Conservation (phyloP, 495 filamentous ascomycete genomes). For the Rostrohypoxylon terebratum region DNA sequence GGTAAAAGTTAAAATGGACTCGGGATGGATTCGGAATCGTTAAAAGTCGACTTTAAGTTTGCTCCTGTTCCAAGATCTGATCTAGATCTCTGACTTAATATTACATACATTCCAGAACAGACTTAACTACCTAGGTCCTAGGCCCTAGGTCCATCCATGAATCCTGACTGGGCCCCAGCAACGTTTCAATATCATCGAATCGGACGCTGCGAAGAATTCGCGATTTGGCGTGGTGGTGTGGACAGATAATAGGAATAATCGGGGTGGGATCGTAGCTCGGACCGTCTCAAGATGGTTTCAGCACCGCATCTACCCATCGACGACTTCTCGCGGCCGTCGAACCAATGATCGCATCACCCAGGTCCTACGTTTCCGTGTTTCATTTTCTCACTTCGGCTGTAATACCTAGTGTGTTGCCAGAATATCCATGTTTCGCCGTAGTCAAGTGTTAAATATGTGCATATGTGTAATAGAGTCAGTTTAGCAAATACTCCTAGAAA, state of each 20-base stretch:
- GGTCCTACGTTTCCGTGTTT: slow-evolving; percentile 30
- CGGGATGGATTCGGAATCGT: not conserved
- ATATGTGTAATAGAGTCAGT: not conserved
- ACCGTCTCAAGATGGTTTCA: slow-evolving; percentile 52
- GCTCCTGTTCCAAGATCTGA: not conserved
- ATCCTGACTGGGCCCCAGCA: not conserved
- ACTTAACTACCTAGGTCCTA: no score
- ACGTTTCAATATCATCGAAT: not conserved
- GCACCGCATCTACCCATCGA: slow-evolving; percentile 4
- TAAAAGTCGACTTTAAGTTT: not conserved
- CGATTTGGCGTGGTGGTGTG: slow-evolving; percentile 10
- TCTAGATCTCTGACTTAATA: not conserved
- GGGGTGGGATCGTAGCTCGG: slow-evolving; percentile 5
- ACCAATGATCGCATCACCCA: not conserved
- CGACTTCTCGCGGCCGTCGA: slow-evolving; percentile 7
- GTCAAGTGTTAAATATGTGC: not conserved
- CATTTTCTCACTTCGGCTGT: slow-evolving; percentile 13
- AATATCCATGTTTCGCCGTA: not conserved
- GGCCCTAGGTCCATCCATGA: not conserved
- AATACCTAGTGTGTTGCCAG: slow-evolving; percentile 8
- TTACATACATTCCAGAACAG: not conserved
- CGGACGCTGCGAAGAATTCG: not conserved
- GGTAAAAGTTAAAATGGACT: not conserved
- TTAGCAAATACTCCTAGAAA: not conserved
- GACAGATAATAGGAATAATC: not conserved